Evolutionary conservation across 495 filamentous ascomycete species (phyloP).

Genomic region (Aspergillus taichungensis): DNA sequence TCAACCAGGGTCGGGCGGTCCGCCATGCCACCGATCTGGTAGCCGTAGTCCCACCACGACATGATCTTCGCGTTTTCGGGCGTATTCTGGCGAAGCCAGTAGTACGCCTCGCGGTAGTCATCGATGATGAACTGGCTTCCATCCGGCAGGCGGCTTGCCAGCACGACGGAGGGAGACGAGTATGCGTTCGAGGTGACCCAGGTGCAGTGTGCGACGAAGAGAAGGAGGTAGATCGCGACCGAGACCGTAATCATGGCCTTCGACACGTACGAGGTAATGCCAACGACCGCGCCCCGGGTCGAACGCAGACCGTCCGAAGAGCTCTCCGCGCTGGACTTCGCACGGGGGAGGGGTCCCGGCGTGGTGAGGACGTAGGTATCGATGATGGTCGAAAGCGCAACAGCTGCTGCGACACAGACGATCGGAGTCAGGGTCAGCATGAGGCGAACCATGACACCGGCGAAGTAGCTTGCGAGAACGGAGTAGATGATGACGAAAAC

Average conservation of each 20-base stretch:
- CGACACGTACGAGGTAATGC: constrained; percentile 73
- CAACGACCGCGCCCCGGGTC: constrained; percentile 63
- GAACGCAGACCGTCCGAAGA: constrained; percentile 55
- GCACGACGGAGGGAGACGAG: constrained; percentile 92
- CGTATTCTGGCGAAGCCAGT: constrained; percentile 98
- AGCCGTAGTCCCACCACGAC: constrained; percentile 99
- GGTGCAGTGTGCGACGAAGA: constrained; percentile 96
- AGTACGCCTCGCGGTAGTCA: constrained; percentile 98
- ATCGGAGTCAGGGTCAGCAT: constrained; percentile 97
- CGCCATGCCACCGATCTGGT: constrained; percentile 99
- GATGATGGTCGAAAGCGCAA: constrained; percentile 80
- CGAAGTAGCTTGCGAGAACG: constrained; percentile 92
- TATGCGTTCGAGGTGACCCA: constrained; percentile 99
- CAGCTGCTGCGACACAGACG: constrained; percentile 88
- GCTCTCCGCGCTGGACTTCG: constrained; percentile 38
- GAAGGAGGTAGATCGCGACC: constrained; percentile 69
- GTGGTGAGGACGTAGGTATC: constrained; percentile 69
- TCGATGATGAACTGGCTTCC: constrained; percentile 98
- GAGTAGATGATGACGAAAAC: constrained; percentile 98
- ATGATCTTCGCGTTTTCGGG: constrained; percentile 93
- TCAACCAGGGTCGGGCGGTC: constrained; percentile 96
- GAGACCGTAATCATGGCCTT: constrained; percentile 65
- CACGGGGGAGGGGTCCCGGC: constrained; percentile 35
- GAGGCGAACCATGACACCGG: constrained; percentile 97
- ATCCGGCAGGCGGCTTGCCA: constrained; percentile 87